Percentiles rank a stretch among this genome's conserved stretches.
These are phyloP conservation scores for Aspergillus campestris DNA, from an alignment of 495 filamentous ascomycete genomes.

Conservation along the genomic window DNA sequence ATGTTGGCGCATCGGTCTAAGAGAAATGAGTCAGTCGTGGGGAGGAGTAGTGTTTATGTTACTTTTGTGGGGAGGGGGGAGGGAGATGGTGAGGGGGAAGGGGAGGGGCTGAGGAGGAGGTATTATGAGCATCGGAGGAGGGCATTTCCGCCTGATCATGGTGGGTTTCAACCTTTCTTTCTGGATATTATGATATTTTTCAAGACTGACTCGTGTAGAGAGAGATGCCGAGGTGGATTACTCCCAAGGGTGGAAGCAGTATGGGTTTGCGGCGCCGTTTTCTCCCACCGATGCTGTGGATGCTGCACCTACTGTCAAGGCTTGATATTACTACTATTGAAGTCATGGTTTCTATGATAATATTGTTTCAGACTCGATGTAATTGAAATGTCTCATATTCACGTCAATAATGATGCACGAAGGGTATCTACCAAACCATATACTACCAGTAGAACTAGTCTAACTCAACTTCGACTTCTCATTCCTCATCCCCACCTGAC, in stretches of 20 bases:
- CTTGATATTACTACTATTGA: no score
- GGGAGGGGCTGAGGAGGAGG: conserved; percentile 23
- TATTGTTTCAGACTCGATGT: no score
- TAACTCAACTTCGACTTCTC: conserved; percentile 36
- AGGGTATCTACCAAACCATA: not conserved
- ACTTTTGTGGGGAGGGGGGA: conserved; percentile 33
- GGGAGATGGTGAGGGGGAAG: conserved; percentile 29
- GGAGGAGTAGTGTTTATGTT: conserved; percentile 32
- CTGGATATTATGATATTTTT: no score
- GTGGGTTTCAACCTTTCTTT: conserved; percentile 3
- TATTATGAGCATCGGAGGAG: conserved; percentile 34
- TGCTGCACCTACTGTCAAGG: no score
- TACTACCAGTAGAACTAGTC: not conserved
- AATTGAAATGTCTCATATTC: no score
- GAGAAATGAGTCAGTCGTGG: conserved; percentile 23
- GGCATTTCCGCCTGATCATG: conserved; percentile 33
- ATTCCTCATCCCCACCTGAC: no score
- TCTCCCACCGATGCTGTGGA: not conserved
- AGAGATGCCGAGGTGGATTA: conserved; percentile 29
- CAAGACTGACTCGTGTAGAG: conserved; percentile 13
- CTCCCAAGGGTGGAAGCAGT: conserved; percentile 26
- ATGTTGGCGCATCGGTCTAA: conserved; percentile 35
- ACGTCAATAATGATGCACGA: not conserved
- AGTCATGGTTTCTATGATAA: no score
- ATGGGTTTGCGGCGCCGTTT: conserved; percentile 29